These are phyloP conservation scores for Fraxinus angustifolia DNA, from an alignment of 305 asterid species.

Conservation along the genomic window DNA sequence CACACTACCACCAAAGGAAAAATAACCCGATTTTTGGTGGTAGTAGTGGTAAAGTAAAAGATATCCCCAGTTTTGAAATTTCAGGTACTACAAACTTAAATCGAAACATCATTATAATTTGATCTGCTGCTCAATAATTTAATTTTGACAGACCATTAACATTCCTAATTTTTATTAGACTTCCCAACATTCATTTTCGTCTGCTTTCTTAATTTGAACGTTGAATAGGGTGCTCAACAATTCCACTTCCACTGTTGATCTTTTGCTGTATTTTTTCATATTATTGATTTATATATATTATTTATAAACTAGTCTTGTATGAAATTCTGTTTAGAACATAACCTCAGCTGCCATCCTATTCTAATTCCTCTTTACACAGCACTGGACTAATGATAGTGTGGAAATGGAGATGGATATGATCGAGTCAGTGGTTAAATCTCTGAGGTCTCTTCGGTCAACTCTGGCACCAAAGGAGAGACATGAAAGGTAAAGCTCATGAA, in stretches of 20 bases:
- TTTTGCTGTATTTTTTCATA: not conserved
- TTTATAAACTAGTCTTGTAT: not conserved
- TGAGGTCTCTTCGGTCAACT: constrained; percentile 70
- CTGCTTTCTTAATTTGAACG: not conserved
- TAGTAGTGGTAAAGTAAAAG: not conserved
- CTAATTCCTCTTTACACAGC: constrained; percentile 34
- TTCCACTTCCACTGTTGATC: not conserved
- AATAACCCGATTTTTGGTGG: constrained; percentile 20
- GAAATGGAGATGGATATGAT: constrained; percentile 72
- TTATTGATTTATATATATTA: constrained; percentile 3
- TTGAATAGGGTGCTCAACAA: not conserved
- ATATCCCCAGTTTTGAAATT: not conserved
- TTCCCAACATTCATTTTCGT: not conserved
- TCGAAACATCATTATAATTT: not conserved
- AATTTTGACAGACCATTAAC: not conserved
- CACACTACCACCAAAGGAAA: not conserved
- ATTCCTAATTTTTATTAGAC: not conserved
- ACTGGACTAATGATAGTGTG: constrained; percentile 65
- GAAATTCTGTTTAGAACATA: not conserved
- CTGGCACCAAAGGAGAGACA: constrained; percentile 67
- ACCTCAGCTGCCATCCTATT: constrained; percentile 6
- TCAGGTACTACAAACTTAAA: not conserved
- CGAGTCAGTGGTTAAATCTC: constrained; percentile 61
- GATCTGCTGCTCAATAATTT: not conserved
- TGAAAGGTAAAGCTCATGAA: constrained; percentile 44